phyloP scores from a whole-genome alignment of 257 asterid species.

The Parsonsia alboflavescens region DNA sequence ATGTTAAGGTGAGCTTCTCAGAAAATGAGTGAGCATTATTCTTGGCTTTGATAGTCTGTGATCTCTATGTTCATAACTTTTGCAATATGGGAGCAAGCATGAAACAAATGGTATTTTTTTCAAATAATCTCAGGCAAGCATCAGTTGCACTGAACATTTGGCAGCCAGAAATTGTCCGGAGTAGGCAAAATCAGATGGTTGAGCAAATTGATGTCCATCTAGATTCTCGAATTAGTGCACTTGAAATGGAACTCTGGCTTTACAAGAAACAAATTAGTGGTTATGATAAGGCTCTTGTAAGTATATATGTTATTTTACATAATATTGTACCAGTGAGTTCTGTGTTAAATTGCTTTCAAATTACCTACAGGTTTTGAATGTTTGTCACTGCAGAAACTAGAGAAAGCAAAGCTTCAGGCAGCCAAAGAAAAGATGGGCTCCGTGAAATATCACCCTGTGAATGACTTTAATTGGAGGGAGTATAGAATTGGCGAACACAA shows the following conservation, averaged over 20 bases:
- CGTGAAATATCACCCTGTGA: constrained; percentile 71
- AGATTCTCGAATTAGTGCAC: constrained; percentile 50
- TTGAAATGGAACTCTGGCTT: constrained; percentile 86
- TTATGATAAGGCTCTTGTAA: constrained; percentile 58
- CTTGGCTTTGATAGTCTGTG: no score
- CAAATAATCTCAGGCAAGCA: constrained; percentile 54
- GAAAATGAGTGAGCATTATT: not conserved
- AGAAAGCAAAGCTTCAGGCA: constrained; percentile 45
- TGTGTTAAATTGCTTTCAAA: not conserved
- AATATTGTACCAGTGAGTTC: not conserved
- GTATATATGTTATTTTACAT: constrained; percentile 15
- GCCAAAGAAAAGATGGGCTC: constrained; percentile 63
- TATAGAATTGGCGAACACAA: constrained; percentile 19
- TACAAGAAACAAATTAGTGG: constrained; percentile 75
- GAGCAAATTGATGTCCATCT: constrained; percentile 66
- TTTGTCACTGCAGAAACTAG: constrained; percentile 48
- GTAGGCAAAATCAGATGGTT: constrained; percentile 60
- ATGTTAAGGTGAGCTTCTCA: not conserved
- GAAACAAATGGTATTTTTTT: constrained; percentile 6
- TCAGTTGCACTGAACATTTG: constrained; percentile 77
- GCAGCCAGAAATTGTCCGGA: constrained; percentile 86
- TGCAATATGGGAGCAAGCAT: not conserved
- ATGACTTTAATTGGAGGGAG: constrained; percentile 24
- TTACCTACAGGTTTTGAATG: not conserved
- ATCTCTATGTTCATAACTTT: not conserved